Percentiles rank a stretch among this genome's conserved stretches.
Evolutionary conservation across 148 eudicot species (phyloP).

Genomic region (Heliosperma pusillum): DNA sequence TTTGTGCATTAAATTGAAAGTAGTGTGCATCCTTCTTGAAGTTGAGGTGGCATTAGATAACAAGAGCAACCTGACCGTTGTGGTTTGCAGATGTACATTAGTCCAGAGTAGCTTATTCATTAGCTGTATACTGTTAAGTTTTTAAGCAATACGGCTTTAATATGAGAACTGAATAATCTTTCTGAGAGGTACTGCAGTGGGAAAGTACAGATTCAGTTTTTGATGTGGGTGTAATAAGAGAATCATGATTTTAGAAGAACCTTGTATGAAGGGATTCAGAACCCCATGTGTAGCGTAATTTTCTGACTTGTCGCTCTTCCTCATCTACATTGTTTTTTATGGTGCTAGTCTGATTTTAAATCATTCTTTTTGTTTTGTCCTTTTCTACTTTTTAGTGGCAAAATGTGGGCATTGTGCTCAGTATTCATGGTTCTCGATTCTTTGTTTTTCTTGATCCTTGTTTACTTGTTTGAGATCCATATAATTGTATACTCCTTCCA

Average conservation of each 20-base stretch:
- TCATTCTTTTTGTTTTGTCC: no score
- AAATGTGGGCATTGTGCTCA: no score
- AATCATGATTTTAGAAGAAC: background rate
- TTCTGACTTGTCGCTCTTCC: background rate
- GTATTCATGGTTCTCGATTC: background rate
- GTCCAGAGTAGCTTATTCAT: background rate
- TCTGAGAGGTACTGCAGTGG: no score
- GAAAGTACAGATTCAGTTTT: background rate
- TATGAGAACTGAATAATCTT: no score
- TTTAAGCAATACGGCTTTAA: background rate
- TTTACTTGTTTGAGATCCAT: background rate
- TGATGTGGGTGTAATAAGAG: background rate
- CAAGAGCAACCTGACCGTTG: background rate
- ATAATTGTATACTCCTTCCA: background rate
- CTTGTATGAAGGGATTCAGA: background rate
- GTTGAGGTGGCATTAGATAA: conserved; percentile 2
- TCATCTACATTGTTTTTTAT: background rate
- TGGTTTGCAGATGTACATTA: background rate
- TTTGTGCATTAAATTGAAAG: background rate
- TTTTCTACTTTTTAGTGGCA: no score
- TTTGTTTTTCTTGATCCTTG: background rate
- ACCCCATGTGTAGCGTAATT: background rate
- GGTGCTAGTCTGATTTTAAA: background rate
- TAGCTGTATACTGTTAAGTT: background rate
- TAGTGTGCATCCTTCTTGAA: background rate